These are phyloP conservation scores for Fusarium irregulare DNA, from an alignment of 2,329 filamentous ascomycete genomes.

Conservation along the genomic window DNA sequence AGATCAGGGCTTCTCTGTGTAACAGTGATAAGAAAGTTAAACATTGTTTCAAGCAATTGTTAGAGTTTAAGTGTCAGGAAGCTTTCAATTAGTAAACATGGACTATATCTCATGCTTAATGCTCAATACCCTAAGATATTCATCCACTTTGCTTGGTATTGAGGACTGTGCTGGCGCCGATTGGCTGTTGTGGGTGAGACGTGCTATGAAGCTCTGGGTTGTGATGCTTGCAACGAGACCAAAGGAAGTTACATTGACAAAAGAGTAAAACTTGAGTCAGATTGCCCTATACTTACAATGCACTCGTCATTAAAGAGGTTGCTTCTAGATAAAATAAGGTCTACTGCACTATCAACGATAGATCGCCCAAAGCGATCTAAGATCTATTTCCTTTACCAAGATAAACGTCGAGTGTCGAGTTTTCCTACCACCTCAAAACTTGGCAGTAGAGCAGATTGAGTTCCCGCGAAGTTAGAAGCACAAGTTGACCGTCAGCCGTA, in stretches of 20 bases:
- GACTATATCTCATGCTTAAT: neutral
- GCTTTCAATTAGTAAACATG: no score
- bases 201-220: neutral
- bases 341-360: neutral
- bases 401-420: neutral
- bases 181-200: neutral
- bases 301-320: constrained; percentile 1
- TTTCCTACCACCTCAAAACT: constrained; percentile 6
- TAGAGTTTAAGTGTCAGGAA: no score
- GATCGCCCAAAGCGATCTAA: neutral
- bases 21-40: neutral
- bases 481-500: neutral
- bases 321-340: neutral
- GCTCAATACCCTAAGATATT: no score
- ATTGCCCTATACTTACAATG: neutral
- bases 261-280: neutral
- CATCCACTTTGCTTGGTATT: neutral
- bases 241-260: neutral
- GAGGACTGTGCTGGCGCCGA: neutral
- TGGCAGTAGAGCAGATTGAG: neutral
- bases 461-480: constrained; percentile 1
- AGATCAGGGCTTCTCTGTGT: neutral
- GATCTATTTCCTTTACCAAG: constrained; percentile 4
- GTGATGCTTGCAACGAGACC: neutral
- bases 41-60: neutral